Evolutionary conservation across 345 rosid genomes (phyloP), one percentile per base, ranked within the genome.

Genomic region (Gossypium sturtianum): DNA sequence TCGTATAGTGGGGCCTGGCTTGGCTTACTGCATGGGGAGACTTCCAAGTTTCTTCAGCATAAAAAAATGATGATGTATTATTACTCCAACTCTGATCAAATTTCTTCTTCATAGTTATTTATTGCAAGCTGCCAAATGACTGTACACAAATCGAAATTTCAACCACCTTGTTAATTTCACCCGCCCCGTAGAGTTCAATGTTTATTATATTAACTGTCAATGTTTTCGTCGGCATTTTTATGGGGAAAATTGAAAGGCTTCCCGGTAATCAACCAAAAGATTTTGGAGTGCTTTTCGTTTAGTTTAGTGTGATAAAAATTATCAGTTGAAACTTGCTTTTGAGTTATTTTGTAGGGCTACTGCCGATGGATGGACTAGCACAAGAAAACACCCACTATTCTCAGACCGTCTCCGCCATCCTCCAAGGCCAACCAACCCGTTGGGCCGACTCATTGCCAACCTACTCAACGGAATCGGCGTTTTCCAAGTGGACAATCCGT

Each of bases 381-480:
- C 94, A 86, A 12, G 97, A 90, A 66, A 93, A 84, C 60, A 86
- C 86, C 3, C 95, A 87, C 77, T 93, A 96, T 82, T 93, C 98
- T 20, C 93, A 89, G 74, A 93, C 97, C 12, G 97, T 96, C 12
- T 84, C 97, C n/a, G 81, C 93, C 72, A 82, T 96, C 82, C 93
- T 96, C 38, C 87, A 89, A 72, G 77, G 75, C 84, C 95, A 87
- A 67, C 78, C 86, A 6, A 70, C 71, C 4, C 84, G 87, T 25
- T 76, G 86, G 88, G 80, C 86, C 13, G 88, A 93, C 19, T 78
- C 91, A 12, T 77, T 84, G 12, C 76, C 89, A 16, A 20, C 84
- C 12, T 74, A 82, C 77, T 25, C 61, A 48, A 45, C 70, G 82
- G 89, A 85, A 67, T 88, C 99, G 45, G 89, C 97, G 0, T 96